Base-by-base conservation (phyloP, 2,329 filamentous ascomycete species). In the Sporothrix globosa region DNA sequence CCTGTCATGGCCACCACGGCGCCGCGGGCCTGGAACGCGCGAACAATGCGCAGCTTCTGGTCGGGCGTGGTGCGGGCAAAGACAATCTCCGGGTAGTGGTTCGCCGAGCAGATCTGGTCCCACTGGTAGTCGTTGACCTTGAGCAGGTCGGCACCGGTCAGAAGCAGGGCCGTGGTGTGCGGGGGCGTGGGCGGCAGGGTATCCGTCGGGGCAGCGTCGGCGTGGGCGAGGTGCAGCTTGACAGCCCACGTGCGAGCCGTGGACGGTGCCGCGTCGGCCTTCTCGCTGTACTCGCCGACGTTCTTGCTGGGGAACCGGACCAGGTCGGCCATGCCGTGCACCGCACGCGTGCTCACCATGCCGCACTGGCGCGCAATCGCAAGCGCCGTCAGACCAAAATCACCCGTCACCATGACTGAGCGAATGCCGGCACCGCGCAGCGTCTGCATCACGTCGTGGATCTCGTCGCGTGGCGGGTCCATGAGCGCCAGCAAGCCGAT, bases 371-470 rank as follows among this genome's bases (percentile, higher is more conserved):
- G 83, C 0, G 91, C 90, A 72, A 94, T 93, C 1, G 91, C 89
- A 72, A 88, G 83, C 0, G 91, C 91, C 0, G 91, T 94, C 19
- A 93, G 83, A 30, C 89, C 89, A 76, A 91, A 93, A 76, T 94
- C 91, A 9, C 91, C 91, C 1, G 91, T 94, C 0, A 93, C 91
- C 91, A 94, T 94, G 78, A 91, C 90, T 30, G 93, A 88, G 13
- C 89, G 83, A 68, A 93, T 90, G 1, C 90, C 90, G 4, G 91
- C 91, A 1, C 86, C 83, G 14, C 90, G 86, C 13, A 93, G 82
- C 0, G 86, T 91, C n/a, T 82, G 80, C 53, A 92, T 86, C 0
- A 90, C 88, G 3, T 85, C 85, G 0, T 85, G 87, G 3, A 92
- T 92, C 77, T 94, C 92, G 0, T 88, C 85, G 0, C 92, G 88